Evolutionary conservation across 805 yeast genomes (phyloP), one percentile per base, ranked within the genome.

Genomic region (Lipomyces yamadae): DNA sequence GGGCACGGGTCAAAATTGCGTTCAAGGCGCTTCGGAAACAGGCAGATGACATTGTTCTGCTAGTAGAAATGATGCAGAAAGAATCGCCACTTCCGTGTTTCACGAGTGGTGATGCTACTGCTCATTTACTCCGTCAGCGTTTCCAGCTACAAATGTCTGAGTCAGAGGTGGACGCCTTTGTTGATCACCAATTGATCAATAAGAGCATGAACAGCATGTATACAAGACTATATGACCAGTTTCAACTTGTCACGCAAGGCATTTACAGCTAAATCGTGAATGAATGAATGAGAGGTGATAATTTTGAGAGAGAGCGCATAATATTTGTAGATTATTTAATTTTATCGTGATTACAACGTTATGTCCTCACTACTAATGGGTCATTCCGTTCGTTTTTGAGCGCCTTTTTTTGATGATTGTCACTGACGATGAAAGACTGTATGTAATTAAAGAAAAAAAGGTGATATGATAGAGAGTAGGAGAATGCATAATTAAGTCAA

Each of bases 31-130:
- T 95, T 52, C 83, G 98, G 67, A 84, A 85, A 69, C 84, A 91
- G 67, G 85, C 92, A 3, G 93, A 89, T 58, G 89, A 88, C 62
- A 79, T 95, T 33, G 83, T 94, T 0, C 85, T 88, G 34, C 85
- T 95, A 83, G 97, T 96, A 64, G 97, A 92, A 70, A 81, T 95
- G 72, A 95, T 95, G 99, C 96, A 91, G 75, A 88, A 88, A 71
- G 97, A 94, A 71, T 92, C 97, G 7, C 83, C 82, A 58, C 82
- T 94, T 62, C 98, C 99, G 0, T 95, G 99, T 75, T 95, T 95
- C 80, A 88, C 87, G 66, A 90, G 89, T 54, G 97, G 98, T 0
- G 90, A 86, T 7, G 87, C 89, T 61, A 93, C 98, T 0, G 87
- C 95, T 61, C 85, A 86, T 15, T 87, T 89, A 65, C 78, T 95